Conservation (phyloP, 805 yeast genomes). For the Candida khao-thaluensis region DNA sequence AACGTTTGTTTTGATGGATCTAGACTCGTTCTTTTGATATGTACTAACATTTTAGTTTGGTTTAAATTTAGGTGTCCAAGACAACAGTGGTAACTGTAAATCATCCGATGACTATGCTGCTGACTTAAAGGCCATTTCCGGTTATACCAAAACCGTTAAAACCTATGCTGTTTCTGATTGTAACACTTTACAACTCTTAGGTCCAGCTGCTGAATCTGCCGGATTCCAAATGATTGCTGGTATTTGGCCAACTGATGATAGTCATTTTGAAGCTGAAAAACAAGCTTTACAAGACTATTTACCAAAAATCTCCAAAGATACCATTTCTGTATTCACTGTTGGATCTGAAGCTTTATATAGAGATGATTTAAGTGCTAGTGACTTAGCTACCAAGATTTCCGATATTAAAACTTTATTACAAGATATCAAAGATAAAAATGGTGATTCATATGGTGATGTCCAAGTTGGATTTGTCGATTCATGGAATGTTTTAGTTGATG, state of each 20-base stretch:
- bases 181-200: constrained; percentile 79
- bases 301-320: constrained; percentile 66
- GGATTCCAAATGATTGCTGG: constrained; percentile 81
- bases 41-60: constrained; percentile 51
- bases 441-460: constrained; percentile 65
- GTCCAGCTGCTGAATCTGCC: constrained; percentile 79
- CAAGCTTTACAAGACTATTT: constrained; percentile 66
- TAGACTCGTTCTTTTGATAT: too few relatives aligned
- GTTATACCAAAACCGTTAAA: constrained; percentile 66
- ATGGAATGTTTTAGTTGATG: constrained; percentile 90
- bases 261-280: constrained; percentile 74
- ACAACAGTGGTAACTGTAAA: constrained; percentile 75
- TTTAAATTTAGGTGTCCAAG: constrained; percentile 83
- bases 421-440: constrained; percentile 72
- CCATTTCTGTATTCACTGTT: constrained; percentile 77
- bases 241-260: constrained; percentile 89
- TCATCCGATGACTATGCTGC: constrained; percentile 62
- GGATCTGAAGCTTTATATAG: constrained; percentile 97
- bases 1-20: too few relatives aligned
- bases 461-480: constrained; percentile 95
- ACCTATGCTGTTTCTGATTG: constrained; percentile 94
- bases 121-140: constrained; percentile 61
- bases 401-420: constrained; percentile 60
- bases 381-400: constrained; percentile 66
- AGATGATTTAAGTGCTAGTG: constrained; percentile 72